Base-by-base conservation (phyloP, 2,329 filamentous ascomycete genomes). In the Clarireedia hainanense region DNA sequence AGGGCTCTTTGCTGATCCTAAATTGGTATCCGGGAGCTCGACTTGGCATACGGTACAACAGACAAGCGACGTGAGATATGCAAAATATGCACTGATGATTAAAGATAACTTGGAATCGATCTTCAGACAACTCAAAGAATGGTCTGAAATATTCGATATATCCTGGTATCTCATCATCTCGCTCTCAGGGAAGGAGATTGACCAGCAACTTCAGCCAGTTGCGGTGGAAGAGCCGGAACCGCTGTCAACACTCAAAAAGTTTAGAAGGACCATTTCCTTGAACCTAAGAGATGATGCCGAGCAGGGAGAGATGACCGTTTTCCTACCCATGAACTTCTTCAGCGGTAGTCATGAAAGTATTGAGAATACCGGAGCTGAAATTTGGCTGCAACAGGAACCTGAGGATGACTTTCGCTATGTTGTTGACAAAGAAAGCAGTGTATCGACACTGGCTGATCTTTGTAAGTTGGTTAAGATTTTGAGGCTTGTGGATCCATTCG, bases 401-500 rank as follows among this genome's bases (percentile, higher is more conserved):
- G 40, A n/a, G 17, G 40, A 43, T 1, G 12, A 43, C 10, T 17
- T 5, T 7, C n/a, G n/a, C 6, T 43, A 43, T 43, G 9, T 43
- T 20, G 40, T 43, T 6, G n/a, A 43, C 40, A 15, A 43, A 23
- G 15, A 17, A 43, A 43, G 40, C 1, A 43, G 40, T n/a, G 10
- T 43, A 2, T 43, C 40, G 2, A 43, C 40, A 12, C 17, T 43
- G 15, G n/a, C 40, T 15, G 40, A 43, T 43, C n/a, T 12, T 7
- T 43, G 40, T n/a, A 43, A 43, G 40, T n/a, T 43, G n/a, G 40
- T n/a, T 17, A 43, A 43, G n/a, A 43, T 43, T 14, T 15, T 43
- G 2, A 15, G 40, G 40, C n/a, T 1, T 9, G 20, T 61, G 27
- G 62, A 65, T n/a, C 58, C 63, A 9, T 20, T 23, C 2, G 52